Evolutionary conservation across 805 yeast genomes (phyloP), one percentile per base, ranked within the genome.

Genomic region (Yamadazyma insecticola): DNA sequence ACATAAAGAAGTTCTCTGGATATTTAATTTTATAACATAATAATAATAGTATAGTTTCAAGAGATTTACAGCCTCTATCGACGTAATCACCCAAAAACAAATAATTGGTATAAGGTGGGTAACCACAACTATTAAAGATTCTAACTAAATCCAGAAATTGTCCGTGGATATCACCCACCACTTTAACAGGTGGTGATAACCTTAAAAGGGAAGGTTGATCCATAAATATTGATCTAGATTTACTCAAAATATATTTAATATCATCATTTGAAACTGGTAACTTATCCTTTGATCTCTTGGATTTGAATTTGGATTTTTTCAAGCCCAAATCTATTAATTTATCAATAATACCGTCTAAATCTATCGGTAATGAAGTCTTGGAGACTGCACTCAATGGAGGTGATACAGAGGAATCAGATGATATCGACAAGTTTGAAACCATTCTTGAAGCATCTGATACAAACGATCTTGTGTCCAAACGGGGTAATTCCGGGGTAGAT

Each of bases 91-190:
- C 81, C 26, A 74, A 51, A 33, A 74, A 74, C 38, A 74, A 53
- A 45, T 73, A 74, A 47, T 74, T 74, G 2, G 78, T 55, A 41
- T 63, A 56, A 9, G 81, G 81, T 2, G 81, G 81, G 38, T 68
- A 74, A 0, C 81, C 81, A 49, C 78, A 72, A n/a, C 67, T 55
- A 45, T 72, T 70, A 51, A 74, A 73, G 22, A 74, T 72, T 32
- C 81, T 51, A 23, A 73, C 50, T 40, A 74, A 60, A 49, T 74
- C 81, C 41, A 60, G 56, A 44, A 67, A 74, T 43, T 74, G 81
- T 3, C 81, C 94, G 56, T 84, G 92, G 33, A 84, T 80, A 57
- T 86, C 88, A 25, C 92, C 92, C 5, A 83, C 90, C 36, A 84
- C 74, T 52, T 84, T 84, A 3, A 83, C 90, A 0, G 92, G 89